These are phyloP conservation scores for Tilletia indica DNA, from an alignment of 1,284 basidiomycete species.

Conservation along the genomic window DNA sequence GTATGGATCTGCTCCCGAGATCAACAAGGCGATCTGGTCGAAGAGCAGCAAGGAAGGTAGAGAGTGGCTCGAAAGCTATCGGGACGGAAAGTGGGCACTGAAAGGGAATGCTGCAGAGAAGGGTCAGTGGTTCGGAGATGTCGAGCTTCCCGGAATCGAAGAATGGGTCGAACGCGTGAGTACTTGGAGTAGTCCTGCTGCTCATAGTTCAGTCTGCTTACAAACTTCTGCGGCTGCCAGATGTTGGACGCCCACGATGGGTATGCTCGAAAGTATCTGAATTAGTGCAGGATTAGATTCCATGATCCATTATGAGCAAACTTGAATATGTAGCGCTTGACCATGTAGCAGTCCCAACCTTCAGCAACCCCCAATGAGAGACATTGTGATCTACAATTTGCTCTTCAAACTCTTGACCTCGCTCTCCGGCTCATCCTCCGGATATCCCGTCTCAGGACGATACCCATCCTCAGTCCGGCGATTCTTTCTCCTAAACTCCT, in stretches of 20 bases:
- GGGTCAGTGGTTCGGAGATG: conserved; percentile 9
- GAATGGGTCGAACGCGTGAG: conserved; percentile 13
- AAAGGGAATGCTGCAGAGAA: background rate
- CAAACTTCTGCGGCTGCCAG: background rate
- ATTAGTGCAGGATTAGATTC: background rate
- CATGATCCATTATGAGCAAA: too few relatives aligned
- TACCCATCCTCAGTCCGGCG: background rate
- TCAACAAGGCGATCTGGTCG: conserved; percentile 17
- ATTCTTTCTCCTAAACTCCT: conserved; percentile 21
- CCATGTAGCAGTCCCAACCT: too few relatives aligned
- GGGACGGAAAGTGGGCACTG: conserved; percentile 11
- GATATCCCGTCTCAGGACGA: conserved; percentile 4
- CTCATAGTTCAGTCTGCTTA: too few relatives aligned
- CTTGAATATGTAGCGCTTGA: too few relatives aligned
- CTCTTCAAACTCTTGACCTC: background rate
- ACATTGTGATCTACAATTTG: background rate
- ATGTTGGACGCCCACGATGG: conserved; percentile 10
- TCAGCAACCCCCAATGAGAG: background rate
- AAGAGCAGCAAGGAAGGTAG: background rate
- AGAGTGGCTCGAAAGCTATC: background rate
- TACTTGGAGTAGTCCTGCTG: background rate
- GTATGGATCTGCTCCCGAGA: background rate
- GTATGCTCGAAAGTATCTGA: background rate
- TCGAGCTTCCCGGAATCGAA: background rate
- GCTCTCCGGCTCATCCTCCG: background rate